Evolutionary conservation across 345 rosid genomes (phyloP).

Genomic region (Zanthoxylum bungeanum): DNA sequence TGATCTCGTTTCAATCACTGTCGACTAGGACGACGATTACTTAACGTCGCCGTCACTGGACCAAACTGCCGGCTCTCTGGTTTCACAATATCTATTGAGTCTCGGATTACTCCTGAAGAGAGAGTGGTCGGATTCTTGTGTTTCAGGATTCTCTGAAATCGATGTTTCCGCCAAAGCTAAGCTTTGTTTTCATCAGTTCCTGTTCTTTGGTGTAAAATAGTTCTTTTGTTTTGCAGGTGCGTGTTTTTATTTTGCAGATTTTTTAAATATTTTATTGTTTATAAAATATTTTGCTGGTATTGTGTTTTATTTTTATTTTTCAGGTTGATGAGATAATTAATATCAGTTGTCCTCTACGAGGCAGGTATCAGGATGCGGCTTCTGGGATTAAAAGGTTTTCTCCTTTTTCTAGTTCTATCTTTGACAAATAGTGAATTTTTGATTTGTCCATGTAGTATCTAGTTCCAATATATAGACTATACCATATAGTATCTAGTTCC

Average conservation of each 20-base stretch:
- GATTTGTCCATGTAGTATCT: background rate
- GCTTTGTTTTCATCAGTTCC: slow-evolving; percentile 68
- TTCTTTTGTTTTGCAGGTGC: slow-evolving; percentile 85
- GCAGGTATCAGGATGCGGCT: slow-evolving; percentile 67
- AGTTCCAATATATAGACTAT: no score
- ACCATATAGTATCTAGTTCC: no score
- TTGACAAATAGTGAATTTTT: background rate
- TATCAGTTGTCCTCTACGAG: slow-evolving; percentile 65
- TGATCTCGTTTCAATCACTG: slow-evolving; percentile 40
- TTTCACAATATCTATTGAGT: slow-evolving; percentile 39
- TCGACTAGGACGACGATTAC: slow-evolving; percentile 52
- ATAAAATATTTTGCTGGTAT: slow-evolving; percentile 10
- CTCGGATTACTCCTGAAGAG: slow-evolving; percentile 63
- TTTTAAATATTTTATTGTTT: background rate
- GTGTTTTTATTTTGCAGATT: background rate
- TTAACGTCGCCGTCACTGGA: slow-evolving; percentile 42
- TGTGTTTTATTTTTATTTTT: background rate
- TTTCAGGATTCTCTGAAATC: slow-evolving; percentile 34
- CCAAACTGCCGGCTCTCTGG: slow-evolving; percentile 35
- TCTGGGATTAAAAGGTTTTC: slow-evolving; percentile 74
- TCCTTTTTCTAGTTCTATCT: background rate
- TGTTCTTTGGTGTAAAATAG: slow-evolving; percentile 84
- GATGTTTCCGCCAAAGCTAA: slow-evolving; percentile 58
- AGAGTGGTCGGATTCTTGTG: slow-evolving; percentile 66
- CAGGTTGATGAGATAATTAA: slow-evolving; percentile 97